phyloP scores from a whole-genome alignment of 768 basidiomycete species.

The Pholiota microspora region DNA sequence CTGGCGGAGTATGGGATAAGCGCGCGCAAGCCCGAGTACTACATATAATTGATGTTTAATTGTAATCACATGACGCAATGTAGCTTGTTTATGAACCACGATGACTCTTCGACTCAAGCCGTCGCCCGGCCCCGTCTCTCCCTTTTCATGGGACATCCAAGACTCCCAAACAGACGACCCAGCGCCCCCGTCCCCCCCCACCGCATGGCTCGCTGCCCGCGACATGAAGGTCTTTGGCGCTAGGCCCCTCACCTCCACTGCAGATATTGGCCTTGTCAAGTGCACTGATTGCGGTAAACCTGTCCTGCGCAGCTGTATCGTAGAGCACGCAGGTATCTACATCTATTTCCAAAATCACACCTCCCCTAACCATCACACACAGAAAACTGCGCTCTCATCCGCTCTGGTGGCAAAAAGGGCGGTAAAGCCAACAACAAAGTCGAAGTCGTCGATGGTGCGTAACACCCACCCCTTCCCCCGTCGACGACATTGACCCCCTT shows the following conservation, averaged over 20 bases:
- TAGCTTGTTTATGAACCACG: conserved; percentile 1
- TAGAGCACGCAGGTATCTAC: conserved; percentile 68
- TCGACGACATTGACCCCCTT: background rate
- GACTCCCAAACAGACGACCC: conserved; percentile 35
- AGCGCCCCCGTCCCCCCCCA: conserved; percentile 67
- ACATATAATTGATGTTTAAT: conserved; percentile 47
- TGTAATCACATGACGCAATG: background rate
- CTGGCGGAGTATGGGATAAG: conserved; percentile 96
- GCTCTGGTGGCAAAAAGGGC: conserved; percentile 49
- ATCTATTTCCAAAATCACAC: no score
- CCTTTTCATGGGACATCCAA: conserved; percentile 64
- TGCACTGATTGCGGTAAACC: conserved; percentile 86
- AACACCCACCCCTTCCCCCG: background rate
- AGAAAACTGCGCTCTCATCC: conserved; percentile 63
- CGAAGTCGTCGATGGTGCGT: conserved; percentile 43
- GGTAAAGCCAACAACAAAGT: conserved; percentile 49
- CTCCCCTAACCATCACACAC: no score
- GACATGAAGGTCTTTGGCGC: conserved; percentile 90
- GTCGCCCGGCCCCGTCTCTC: conserved; percentile 39
- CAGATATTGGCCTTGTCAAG: conserved; percentile 61
- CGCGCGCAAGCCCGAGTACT: conserved; percentile 92
- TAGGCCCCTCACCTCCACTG: conserved; percentile 62
- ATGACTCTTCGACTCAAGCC: conserved; percentile 49
- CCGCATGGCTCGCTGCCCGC: conserved; percentile 79
- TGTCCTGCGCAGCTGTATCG: conserved; percentile 68